Percentiles rank a stretch among this genome's conserved stretches.
Evolutionary conservation across 2,329 filamentous ascomycete species (phyloP).

Genomic region (Colletotrichum navitas): DNA sequence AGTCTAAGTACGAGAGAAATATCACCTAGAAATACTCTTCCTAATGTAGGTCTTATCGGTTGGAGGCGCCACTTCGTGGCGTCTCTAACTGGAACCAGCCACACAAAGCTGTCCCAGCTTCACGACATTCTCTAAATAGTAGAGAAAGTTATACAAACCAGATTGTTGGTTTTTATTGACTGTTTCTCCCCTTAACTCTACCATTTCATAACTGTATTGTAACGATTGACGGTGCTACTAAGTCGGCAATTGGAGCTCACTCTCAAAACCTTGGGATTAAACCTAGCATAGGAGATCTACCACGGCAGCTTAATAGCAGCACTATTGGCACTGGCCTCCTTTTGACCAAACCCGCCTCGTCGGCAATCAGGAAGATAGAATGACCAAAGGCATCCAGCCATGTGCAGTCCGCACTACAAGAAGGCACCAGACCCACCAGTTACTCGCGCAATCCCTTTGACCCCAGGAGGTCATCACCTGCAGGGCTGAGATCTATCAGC

Average conservation of each 20-base stretch:
- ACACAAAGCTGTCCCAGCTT: too few relatives aligned
- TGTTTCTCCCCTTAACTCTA: too few relatives aligned
- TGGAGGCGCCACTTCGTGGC: too few relatives aligned
- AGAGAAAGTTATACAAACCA: too few relatives aligned
- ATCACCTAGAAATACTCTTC: too few relatives aligned
- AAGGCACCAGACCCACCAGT: slow-evolving; percentile 13
- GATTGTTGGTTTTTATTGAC: neutral
- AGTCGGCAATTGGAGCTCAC: neutral
- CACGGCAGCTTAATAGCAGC: slow-evolving; percentile 4
- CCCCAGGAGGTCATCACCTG: neutral
- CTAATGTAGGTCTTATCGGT: too few relatives aligned
- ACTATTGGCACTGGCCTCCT: neutral
- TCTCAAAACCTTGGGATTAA: slow-evolving; percentile 30
- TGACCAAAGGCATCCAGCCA: slow-evolving; percentile 21
- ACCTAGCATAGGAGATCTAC: slow-evolving; percentile 20
- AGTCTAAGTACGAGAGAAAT: too few relatives aligned
- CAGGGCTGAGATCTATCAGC: neutral
- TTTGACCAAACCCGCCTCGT: slow-evolving; percentile 10
- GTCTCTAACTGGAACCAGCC: too few relatives aligned
- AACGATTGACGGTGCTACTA: neutral
- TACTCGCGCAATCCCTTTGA: slow-evolving; percentile 28
- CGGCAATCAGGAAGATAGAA: slow-evolving; percentile 18
- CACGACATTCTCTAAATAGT: too few relatives aligned
- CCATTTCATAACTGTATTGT: neutral
- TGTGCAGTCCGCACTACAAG: slow-evolving; percentile 11